Conservation (phyloP, 1,284 basidiomycete genomes). For the Malassezia globosa region DNA sequence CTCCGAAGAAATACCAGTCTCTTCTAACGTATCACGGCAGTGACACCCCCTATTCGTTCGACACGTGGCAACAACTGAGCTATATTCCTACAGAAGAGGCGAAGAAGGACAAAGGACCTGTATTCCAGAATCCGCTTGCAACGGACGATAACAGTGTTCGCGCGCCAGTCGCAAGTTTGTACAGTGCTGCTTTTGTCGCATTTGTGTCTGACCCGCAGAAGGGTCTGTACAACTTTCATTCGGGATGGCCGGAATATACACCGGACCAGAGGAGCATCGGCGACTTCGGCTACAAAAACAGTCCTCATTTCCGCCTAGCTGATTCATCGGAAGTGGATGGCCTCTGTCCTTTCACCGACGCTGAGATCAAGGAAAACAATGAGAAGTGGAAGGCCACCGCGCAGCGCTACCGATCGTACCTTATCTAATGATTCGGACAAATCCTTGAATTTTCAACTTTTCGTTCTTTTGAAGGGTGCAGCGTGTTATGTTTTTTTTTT, state of each 20-base stretch:
- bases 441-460: too few species aligned
- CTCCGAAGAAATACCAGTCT: constrained; percentile 3
- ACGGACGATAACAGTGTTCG: constrained; percentile 4
- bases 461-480: background rate
- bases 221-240: constrained; percentile 9
- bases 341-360: constrained; percentile 10
- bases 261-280: background rate
- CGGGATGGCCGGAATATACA: constrained; percentile 9
- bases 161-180: background rate
- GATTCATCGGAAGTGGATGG: constrained; percentile 7
- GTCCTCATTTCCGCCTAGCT: background rate
- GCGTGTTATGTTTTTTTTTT: too few species aligned
- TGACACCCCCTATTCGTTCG: constrained; percentile 16
- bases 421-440: too few species aligned
- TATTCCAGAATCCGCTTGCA: background rate
- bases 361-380: constrained; percentile 5
- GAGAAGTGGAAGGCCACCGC: constrained; percentile 8
- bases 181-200: constrained; percentile 9
- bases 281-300: constrained; percentile 15
- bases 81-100: background rate
- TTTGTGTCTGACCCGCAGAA: constrained; percentile 16
- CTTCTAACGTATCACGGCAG: constrained; percentile 14
- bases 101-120: background rate
- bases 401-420: constrained; percentile 1
- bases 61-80: constrained; percentile 5